Conservation (phyloP, 2,329 filamentous ascomycete species). For the Colletotrichum shisoi region DNA sequence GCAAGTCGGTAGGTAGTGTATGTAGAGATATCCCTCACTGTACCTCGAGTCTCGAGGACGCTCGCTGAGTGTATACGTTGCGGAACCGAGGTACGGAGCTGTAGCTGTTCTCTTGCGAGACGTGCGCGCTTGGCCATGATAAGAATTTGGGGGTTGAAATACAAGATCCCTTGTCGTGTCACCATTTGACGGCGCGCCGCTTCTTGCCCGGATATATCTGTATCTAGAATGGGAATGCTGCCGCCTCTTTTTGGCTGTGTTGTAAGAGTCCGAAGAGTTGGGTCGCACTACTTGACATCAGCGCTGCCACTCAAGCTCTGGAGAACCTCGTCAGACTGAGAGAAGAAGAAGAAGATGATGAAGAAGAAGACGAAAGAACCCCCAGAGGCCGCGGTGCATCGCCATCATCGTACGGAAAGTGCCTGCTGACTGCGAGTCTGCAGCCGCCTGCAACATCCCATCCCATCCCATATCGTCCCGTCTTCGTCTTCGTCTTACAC, state of each 20-base stretch:
- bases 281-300: background rate
- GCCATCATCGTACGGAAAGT: background rate
- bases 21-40: too few relatives aligned
- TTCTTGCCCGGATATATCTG: conserved; percentile 12
- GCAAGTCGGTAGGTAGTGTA: background rate
- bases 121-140: background rate
- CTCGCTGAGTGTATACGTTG: background rate
- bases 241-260: background rate
- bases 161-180: background rate
- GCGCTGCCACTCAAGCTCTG: background rate
- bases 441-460: background rate
- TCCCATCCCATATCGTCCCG: background rate
- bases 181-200: background rate
- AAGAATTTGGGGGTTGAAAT: background rate
- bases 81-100: conserved; percentile 7
- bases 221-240: conserved; percentile 9
- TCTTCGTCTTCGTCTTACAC: background rate
- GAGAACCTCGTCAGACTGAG: background rate
- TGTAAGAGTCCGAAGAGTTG: background rate
- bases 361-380: background rate
- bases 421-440: background rate
- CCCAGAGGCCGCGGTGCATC: background rate
- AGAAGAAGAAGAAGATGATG: too few relatives aligned
- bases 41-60: background rate
- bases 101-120: conserved; percentile 22